Evolutionary conservation across 1,284 basidiomycete species (phyloP).

Genomic region (Cutaneotrichosporon dermatis): DNA sequence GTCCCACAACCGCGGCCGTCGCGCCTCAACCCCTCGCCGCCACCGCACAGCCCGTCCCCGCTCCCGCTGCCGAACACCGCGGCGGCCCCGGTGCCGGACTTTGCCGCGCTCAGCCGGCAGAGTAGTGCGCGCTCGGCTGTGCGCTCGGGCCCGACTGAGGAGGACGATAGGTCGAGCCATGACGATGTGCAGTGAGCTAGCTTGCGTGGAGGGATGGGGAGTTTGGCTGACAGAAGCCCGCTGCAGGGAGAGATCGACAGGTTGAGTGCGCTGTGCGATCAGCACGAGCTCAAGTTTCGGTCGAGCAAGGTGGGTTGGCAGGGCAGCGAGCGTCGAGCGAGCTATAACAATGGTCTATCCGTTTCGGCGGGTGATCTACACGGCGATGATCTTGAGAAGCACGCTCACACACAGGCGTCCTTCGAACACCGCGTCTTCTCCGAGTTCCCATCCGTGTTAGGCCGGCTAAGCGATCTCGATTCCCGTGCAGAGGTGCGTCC

Average conservation of each 20-base stretch:
- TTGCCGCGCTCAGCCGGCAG: background rate
- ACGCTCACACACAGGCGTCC: conserved; percentile 22
- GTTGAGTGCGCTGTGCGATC: conserved; percentile 31
- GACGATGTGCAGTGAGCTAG: background rate
- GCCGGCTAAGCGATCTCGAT: conserved; percentile 28
- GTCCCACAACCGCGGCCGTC: background rate
- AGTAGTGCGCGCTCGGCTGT: background rate
- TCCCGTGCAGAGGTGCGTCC: conserved; percentile 35
- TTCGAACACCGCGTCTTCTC: conserved; percentile 41
- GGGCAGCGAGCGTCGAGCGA: too few relatives aligned
- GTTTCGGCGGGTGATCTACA: too few relatives aligned
- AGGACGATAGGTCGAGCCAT: background rate
- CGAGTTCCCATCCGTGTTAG: conserved; percentile 30
- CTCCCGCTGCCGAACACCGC: background rate
- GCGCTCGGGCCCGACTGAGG: background rate
- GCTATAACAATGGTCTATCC: too few relatives aligned
- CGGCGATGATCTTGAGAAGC: too few relatives aligned
- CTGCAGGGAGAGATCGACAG: conserved; percentile 37
- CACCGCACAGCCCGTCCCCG: background rate
- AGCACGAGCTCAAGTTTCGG: conserved; percentile 40
- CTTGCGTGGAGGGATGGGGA: background rate
- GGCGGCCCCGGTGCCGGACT: background rate
- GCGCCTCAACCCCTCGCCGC: conserved; percentile 1
- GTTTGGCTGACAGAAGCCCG: conserved; percentile 18
- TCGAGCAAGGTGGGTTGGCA: conserved; percentile 35